phyloP scores from a whole-genome alignment of 352 stramenopile species.

The Phytophthora capsici region DNA sequence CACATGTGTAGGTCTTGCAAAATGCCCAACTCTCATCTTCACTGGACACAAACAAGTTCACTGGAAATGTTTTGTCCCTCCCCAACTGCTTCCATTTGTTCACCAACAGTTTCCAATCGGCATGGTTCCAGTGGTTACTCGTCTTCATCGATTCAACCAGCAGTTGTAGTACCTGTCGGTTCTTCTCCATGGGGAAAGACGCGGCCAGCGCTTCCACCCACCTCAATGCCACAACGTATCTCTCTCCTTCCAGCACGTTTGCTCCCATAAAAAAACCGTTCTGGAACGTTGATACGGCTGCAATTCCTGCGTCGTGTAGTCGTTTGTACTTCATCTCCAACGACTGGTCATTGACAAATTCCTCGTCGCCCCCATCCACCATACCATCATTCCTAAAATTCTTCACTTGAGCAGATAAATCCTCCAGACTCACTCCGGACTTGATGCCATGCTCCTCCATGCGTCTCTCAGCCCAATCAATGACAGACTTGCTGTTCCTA shows the following conservation, averaged over 20 bases:
- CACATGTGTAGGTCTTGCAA: constrained; percentile 84
- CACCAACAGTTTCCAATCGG: constrained; percentile 69
- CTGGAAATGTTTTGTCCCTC: constrained; percentile 59
- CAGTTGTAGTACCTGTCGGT: constrained; percentile 55
- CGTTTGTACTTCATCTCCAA: constrained; percentile 72
- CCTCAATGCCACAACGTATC: constrained; percentile 64
- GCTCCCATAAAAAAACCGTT: constrained; percentile 77
- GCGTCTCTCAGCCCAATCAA: constrained; percentile 70
- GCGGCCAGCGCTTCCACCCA: constrained; percentile 69
- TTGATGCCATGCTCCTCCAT: constrained; percentile 60
- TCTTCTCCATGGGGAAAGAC: constrained; percentile 73
- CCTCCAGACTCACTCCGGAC: constrained; percentile 55
- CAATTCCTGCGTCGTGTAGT: constrained; percentile 70
- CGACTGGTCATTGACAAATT: constrained; percentile 49
- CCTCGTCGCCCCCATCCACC: constrained; percentile 12
- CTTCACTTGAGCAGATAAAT: constrained; percentile 54
- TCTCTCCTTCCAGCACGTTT: constrained; percentile 63
- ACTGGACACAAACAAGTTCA: constrained; percentile 62
- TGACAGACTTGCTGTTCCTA: constrained; percentile 51
- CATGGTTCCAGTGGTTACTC: constrained; percentile 55
- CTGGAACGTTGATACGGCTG: constrained; percentile 73
- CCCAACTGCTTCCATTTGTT: constrained; percentile 62
- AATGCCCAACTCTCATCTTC: constrained; percentile 55
- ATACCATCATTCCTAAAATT: constrained; percentile 52
- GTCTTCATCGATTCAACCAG: constrained; percentile 47